Percentiles rank a stretch among this genome's conserved stretches.
These are phyloP conservation scores for Entomortierella chlamydospora DNA, from an alignment of 192 early-diverging fungal genomes.

Conservation along the genomic window DNA sequence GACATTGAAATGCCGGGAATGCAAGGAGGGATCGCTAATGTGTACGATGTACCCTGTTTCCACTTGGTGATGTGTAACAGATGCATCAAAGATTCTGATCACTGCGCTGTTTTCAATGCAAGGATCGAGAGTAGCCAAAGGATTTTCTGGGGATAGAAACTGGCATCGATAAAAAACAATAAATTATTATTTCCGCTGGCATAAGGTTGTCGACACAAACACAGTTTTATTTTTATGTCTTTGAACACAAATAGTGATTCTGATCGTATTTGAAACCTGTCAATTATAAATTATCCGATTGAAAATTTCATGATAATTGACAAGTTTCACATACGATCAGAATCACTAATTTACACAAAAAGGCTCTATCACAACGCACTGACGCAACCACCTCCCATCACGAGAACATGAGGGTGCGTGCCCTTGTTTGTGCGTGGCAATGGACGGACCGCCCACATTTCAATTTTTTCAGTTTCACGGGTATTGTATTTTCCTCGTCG, in stretches of 20 bases:
- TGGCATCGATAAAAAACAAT: no score
- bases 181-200: no score
- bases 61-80: constrained; percentile 36
- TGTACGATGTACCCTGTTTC: constrained; percentile 17
- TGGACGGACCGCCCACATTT: neutral
- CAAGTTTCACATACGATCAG: no score
- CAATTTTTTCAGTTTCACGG: neutral
- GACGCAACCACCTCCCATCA: neutral
- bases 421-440: neutral
- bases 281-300: no score
- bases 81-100: constrained; percentile 3
- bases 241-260: no score
- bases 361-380: neutral
- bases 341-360: no score
- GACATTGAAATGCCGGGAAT: constrained; percentile 15
- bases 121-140: constrained; percentile 15
- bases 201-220: no score
- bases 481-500: neutral
- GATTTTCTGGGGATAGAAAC: constrained; percentile 18
- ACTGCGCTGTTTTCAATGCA: constrained; percentile 17
- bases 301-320: no score
- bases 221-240: no score
- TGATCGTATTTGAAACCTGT: no score
- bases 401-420: constrained; percentile 1
- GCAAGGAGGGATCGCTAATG: constrained; percentile 14